Percentiles rank a stretch among this genome's conserved stretches.
phyloP scores from a whole-genome alignment of 306 rosid genomes.

The Lupinus albus region DNA sequence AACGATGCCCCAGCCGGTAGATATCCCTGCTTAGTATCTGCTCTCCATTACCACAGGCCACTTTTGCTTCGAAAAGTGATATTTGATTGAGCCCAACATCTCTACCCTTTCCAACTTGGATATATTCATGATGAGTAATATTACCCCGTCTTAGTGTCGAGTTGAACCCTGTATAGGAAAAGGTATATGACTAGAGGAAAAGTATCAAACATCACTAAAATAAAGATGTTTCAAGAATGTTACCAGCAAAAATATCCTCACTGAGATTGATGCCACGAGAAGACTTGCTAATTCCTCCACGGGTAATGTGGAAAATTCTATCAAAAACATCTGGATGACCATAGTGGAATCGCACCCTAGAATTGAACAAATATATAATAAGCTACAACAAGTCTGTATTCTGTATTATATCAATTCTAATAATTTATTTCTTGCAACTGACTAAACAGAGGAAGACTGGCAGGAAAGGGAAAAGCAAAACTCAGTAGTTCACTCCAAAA shows the following conservation, averaged over 20 bases:
- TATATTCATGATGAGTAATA: constrained; percentile 92
- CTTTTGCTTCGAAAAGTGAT: constrained; percentile 95
- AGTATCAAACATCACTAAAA: constrained; percentile 10
- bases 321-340: constrained; percentile 99
- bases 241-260: constrained; percentile 99
- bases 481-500: constrained; percentile 6
- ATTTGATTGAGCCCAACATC: constrained; percentile 98
- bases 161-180: constrained; percentile 68
- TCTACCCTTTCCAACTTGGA: constrained; percentile 98
- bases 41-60: constrained; percentile 98
- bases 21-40: constrained; percentile 87
- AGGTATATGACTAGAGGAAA: constrained; percentile 35
- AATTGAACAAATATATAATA: constrained; percentile 38
- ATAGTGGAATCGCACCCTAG: constrained; percentile 95
- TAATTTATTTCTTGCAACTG: too few species aligned
- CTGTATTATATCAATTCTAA: constrained; percentile 1
- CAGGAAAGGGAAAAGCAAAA: constrained; percentile 16
- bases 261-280: constrained; percentile 92
- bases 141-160: constrained; percentile 91
- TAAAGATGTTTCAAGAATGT: constrained; percentile 37
- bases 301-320: constrained; percentile 95
- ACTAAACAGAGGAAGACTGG: neutral
- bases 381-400: constrained; percentile 21
- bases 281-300: constrained; percentile 98
- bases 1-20: constrained; percentile 94